These are phyloP conservation scores for Ogataea angusta DNA, from an alignment of 805 yeast species.

Conservation along the genomic window DNA sequence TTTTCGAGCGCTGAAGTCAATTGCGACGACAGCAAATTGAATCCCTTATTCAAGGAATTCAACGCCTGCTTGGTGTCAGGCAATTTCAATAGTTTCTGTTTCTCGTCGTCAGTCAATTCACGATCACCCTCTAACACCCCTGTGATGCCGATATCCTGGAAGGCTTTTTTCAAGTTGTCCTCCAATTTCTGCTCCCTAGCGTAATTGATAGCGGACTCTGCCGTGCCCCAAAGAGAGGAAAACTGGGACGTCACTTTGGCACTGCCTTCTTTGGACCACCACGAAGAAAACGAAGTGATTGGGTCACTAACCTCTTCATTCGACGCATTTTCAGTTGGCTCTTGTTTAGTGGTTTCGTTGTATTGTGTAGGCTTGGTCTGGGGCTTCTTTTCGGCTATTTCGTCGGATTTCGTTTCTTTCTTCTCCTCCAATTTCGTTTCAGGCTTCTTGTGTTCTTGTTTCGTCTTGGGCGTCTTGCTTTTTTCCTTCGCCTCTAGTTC, in stretches of 20 bases:
- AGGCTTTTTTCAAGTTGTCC: constrained; percentile 35
- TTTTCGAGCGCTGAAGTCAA: constrained; percentile 38
- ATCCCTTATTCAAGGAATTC: constrained; percentile 36
- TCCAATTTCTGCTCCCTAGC: constrained; percentile 40
- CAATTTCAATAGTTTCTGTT: constrained; percentile 24
- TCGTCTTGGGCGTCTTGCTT: constrained; percentile 21
- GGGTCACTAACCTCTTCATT: constrained; percentile 45
- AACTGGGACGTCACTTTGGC: constrained; percentile 59
- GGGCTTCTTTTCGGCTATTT: background rate
- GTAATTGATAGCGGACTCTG: constrained; percentile 49
- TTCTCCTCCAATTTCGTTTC: background rate
- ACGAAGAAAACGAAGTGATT: constrained; percentile 58
- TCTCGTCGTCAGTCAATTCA: constrained; percentile 33
- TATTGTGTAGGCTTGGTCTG: background rate
- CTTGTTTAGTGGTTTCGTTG: background rate
- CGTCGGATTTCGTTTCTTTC: too few species aligned
- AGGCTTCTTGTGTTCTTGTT: constrained; percentile 1
- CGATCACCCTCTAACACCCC: constrained; percentile 34
- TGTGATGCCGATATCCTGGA: constrained; percentile 40
- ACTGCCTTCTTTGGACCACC: constrained; percentile 77
- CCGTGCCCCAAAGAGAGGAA: constrained; percentile 64
- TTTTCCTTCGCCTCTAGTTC: constrained; percentile 65
- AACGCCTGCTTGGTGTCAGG: constrained; percentile 34
- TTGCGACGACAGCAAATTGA: constrained; percentile 31
- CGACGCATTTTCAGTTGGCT: background rate